A percentile compares a stretch with the other conserved stretches of the same genome.
phyloP scores from a whole-genome alignment of 148 eudicot species.

The Agrostemma githago region DNA sequence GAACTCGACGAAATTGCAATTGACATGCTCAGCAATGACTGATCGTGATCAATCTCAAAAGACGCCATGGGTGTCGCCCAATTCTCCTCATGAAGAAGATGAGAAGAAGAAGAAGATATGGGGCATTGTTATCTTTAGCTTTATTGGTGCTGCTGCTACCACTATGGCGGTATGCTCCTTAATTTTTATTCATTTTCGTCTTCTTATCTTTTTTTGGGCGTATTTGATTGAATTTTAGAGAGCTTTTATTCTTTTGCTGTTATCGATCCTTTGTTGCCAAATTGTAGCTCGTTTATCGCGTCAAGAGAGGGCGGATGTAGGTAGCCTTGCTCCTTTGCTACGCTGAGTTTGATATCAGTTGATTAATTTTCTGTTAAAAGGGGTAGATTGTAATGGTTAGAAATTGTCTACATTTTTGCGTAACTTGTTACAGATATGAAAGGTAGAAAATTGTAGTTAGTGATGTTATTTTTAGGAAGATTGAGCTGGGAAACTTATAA shows the following conservation, averaged over 20 bases:
- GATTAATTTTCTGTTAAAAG: not conserved
- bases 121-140: constrained; percentile 62
- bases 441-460: not conserved
- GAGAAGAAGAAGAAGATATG: constrained; percentile 46
- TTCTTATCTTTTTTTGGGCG: not conserved
- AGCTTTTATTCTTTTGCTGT: not conserved
- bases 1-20: constrained; percentile 1
- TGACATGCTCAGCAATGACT: constrained; percentile 27
- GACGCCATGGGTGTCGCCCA: constrained; percentile 16
- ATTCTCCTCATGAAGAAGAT: constrained; percentile 30
- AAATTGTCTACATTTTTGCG: not conserved
- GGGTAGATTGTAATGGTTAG: not conserved
- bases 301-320: not conserved
- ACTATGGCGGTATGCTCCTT: constrained; percentile 52
- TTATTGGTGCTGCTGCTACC: constrained; percentile 78
- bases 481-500: not conserved
- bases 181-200: not conserved
- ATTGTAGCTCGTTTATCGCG: not conserved
- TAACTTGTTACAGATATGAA: not conserved
- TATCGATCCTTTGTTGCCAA: not conserved
- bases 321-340: no score
- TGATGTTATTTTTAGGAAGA: not conserved
- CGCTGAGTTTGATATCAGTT: not conserved
- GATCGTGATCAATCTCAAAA: constrained; percentile 19
- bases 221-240: not conserved